Evolutionary conservation across 2,329 filamentous ascomycete genomes (phyloP), one percentile per base, ranked within the genome.

Genomic region (Fusarium sarcochroum): DNA sequence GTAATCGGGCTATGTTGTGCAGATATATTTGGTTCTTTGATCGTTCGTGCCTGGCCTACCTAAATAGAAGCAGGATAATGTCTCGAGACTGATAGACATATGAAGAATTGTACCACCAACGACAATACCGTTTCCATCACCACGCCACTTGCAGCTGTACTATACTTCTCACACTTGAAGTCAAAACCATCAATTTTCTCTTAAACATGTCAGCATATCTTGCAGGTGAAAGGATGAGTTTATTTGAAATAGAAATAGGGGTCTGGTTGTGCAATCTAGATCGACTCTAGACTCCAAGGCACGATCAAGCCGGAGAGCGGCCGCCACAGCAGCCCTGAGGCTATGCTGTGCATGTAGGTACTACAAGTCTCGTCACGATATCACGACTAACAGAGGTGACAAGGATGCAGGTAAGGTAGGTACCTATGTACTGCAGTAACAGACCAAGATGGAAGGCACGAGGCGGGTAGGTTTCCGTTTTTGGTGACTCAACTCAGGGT

Each of bases 401-500:
- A 50, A 63, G 58, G 60, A 63, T 64, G 41, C 27, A 25, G 18
- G 11, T 32, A 44, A 52, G 51, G 27, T 23, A 52, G 51, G 27
- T 23, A 23, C 23, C 5, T 30, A 30, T 30, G 27, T 46, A 49
- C 53, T 49, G 42, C 45, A 51, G 42, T 38, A 47, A 53, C 55
- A 51, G 42, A 58, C 57, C 30, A 61, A 66, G 21, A 66, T 64
- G 59, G 70, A 58, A 69, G 68, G 68, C 57, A 73, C 54, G 49
- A 61, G 56, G 55, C 47, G 67, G 54, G 52, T 42, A 48, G 45
- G 27, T 30, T 51, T 52, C 40, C 51, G 49, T 56, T 60, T 49
- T 34, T 27, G 18, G 50, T 45, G 47, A 27, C 40, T 45, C 41
- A 44, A 34, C 38, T 63, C 40, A 41, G 46, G 10, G 35, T 13